Conservation (phyloP, 495 filamentous ascomycete species). For the Platismatia glauca region DNA sequence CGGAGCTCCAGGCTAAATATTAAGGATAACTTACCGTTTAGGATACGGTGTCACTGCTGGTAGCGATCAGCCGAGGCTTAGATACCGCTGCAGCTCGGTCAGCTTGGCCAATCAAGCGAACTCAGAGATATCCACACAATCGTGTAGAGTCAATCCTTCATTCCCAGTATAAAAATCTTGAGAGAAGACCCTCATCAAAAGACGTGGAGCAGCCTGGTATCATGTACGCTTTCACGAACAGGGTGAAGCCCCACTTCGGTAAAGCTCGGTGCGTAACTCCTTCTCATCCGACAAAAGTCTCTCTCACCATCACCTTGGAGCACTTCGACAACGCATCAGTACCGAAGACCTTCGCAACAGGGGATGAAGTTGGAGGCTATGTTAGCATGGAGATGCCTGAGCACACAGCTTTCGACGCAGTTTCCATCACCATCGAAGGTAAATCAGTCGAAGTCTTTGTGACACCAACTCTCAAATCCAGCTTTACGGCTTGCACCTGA, state of each 20-base stretch:
- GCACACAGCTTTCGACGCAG: not conserved
- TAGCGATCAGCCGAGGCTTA: not conserved
- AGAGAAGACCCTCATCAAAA: not conserved
- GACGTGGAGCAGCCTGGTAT: not conserved
- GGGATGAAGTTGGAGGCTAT: conserved; percentile 1
- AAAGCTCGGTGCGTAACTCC: not conserved
- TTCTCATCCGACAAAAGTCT: not conserved
- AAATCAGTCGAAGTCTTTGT: not conserved
- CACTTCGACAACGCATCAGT: not conserved
- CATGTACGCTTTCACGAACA: not conserved
- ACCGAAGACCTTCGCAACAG: not conserved
- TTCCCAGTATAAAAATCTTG: not conserved
- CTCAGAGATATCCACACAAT: not conserved
- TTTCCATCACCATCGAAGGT: not conserved
- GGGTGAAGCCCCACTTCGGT: not conserved
- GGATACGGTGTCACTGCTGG: not conserved
- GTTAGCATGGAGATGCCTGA: conserved; percentile 1
- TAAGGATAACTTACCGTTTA: not conserved
- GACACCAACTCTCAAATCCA: not conserved
- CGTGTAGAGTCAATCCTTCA: not conserved
- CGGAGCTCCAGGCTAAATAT: not conserved
- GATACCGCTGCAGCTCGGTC: not conserved
- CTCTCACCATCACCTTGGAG: not conserved
- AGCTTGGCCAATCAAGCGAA: not conserved
- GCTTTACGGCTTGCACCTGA: not conserved